Evolutionary conservation across 2,329 filamentous ascomycete genomes (phyloP).

Genomic region (Colletotrichum spinosum): DNA sequence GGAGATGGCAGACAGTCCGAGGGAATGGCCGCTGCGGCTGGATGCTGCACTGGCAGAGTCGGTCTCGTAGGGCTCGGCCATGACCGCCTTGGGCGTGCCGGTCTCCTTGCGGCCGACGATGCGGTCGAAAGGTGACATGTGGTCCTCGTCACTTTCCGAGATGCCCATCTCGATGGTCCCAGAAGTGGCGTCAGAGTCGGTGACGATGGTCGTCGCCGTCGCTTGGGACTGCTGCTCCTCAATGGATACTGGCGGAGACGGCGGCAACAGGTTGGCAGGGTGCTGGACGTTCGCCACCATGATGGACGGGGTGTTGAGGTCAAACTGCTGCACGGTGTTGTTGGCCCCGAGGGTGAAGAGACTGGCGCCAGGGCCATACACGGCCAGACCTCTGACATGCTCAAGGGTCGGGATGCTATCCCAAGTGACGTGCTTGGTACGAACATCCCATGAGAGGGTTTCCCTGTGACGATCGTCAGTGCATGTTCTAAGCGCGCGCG

Average conservation of each 20-base stretch:
- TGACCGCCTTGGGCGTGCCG: conserved; percentile 64
- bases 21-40: conserved; percentile 57
- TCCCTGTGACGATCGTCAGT: conserved; percentile 62
- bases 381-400: conserved; percentile 82
- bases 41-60: conserved; percentile 76
- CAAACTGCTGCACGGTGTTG: conserved; percentile 93
- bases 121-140: conserved; percentile 79
- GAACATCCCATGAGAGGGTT: conserved; percentile 95
- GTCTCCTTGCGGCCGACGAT: conserved; percentile 77
- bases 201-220: conserved; percentile 59
- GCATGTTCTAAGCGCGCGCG: conserved; percentile 59
- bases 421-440: conserved; percentile 95
- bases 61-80: conserved; percentile 61
- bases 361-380: conserved; percentile 90
- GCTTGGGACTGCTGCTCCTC: conserved; percentile 73
- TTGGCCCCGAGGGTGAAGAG: conserved; percentile 92
- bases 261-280: conserved; percentile 80
- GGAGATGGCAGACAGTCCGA: conserved; percentile 68
- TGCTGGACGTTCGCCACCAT: conserved; percentile 92
- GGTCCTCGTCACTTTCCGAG: conserved; percentile 83
- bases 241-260: conserved; percentile 84
- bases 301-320: conserved; percentile 83
- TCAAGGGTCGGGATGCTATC: conserved; percentile 89
- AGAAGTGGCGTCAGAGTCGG: conserved; percentile 65
- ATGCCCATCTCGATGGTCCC: conserved; percentile 68